These are phyloP conservation scores for Candida maris DNA, from an alignment of 805 yeast genomes.

Conservation along the genomic window DNA sequence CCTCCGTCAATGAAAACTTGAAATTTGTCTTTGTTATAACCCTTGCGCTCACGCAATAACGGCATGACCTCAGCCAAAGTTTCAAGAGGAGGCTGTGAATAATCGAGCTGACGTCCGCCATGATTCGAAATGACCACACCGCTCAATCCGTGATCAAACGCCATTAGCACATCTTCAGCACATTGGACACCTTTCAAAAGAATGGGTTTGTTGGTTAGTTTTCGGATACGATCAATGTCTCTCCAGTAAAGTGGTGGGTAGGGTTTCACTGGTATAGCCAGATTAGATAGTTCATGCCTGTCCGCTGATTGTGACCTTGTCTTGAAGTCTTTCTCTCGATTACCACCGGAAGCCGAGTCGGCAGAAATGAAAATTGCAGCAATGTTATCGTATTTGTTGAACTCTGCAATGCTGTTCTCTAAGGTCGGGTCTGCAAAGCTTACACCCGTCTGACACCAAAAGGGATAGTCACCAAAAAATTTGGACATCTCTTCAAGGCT, in stretches of 20 bases:
- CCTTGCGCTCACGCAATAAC: conserved; percentile 22
- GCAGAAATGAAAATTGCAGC: conserved; percentile 76
- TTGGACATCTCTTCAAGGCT: conserved; percentile 2
- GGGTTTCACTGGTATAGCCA: conserved; percentile 1
- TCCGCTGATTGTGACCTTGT: conserved; percentile 45
- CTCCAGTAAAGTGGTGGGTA: conserved; percentile 43
- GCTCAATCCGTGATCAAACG: conserved; percentile 52
- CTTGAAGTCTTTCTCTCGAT: conserved; percentile 80
- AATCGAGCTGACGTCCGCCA: conserved; percentile 69
- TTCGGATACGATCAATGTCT: conserved; percentile 57
- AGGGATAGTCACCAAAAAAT: conserved; percentile 3
- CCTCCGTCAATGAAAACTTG: conserved; percentile 35
- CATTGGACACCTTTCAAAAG: conserved; percentile 59
- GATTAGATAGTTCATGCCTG: conserved; percentile 28
- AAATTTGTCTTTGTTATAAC: conserved; percentile 32
- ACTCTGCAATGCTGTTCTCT: not conserved
- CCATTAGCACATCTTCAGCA: conserved; percentile 54
- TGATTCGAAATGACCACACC: conserved; percentile 66
- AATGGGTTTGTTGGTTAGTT: conserved; percentile 39
- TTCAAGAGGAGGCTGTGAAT: conserved; percentile 53
- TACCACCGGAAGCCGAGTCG: conserved; percentile 80
- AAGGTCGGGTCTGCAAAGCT: conserved; percentile 2
- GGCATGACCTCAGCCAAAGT: conserved; percentile 52
- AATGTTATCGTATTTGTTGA: conserved; percentile 39
- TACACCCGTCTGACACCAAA: conserved; percentile 5